Conservation (phyloP, 78 protist species). For the Polysphondylium violaceum region DNA sequence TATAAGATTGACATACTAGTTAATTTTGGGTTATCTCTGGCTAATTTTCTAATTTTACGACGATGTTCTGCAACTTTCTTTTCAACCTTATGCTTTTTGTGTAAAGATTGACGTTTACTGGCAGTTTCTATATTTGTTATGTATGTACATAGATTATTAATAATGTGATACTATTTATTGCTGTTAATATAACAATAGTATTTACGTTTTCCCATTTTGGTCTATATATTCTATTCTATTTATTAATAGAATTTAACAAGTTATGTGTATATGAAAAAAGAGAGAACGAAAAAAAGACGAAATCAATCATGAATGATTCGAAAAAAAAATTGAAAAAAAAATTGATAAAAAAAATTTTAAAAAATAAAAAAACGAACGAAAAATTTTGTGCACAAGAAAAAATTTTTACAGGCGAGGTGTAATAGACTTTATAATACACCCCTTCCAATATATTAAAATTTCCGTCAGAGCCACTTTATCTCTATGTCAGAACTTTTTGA, state of each 20-base stretch:
- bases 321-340: not conserved
- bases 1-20: conserved; percentile 3
- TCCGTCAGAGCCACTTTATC: too few relatives aligned
- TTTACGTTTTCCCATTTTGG: conserved; percentile 27
- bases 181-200: not conserved
- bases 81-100: conserved; percentile 62
- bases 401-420: too few relatives aligned
- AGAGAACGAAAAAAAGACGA: not conserved
- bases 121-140: not conserved
- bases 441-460: too few relatives aligned
- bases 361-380: not conserved
- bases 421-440: too few relatives aligned
- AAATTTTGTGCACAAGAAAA: too few relatives aligned
- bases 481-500: too few relatives aligned
- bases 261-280: not conserved
- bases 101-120: conserved; percentile 49
- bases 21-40: conserved; percentile 24
- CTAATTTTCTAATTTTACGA: conserved; percentile 69
- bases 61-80: conserved; percentile 66
- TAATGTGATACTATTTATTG: not conserved
- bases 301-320: not conserved
- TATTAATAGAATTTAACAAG: not conserved
- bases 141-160: not conserved
- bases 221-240: not conserved
- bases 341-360: not conserved